phyloP scores from a whole-genome alignment of 2,329 filamentous ascomycete species.

The Rutstroemia sydowiana region DNA sequence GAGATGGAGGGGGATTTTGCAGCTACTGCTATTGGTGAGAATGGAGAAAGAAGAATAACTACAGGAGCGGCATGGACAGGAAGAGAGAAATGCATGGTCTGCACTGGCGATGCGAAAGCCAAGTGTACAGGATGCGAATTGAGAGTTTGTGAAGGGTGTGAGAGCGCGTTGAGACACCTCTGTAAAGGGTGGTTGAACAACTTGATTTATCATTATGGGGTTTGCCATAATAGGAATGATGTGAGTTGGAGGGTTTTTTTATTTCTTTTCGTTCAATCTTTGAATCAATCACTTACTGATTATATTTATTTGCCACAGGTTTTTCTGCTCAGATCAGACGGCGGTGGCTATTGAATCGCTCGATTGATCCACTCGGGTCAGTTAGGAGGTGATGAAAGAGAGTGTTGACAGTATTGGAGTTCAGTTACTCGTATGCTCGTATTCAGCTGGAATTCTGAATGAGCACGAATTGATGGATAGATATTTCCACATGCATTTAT shows the following conservation, averaged over 20 bases:
- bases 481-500: too few relatives aligned
- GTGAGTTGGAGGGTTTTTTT: too few relatives aligned
- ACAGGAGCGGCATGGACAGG: too few relatives aligned
- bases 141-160: background rate
- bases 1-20: background rate
- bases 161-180: background rate
- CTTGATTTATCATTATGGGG: background rate
- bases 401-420: too few relatives aligned
- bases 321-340: conserved; percentile 12
- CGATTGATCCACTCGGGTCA: too few relatives aligned
- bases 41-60: too few relatives aligned
- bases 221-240: background rate
- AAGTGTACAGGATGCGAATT: background rate
- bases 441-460: too few relatives aligned
- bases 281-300: background rate
- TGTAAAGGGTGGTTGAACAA: background rate
- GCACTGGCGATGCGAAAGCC: background rate
- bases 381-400: too few relatives aligned
- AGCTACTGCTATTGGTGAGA: too few relatives aligned
- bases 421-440: too few relatives aligned
- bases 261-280: background rate
- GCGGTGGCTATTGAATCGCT: conserved; percentile 6
- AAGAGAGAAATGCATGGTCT: conserved; percentile 1
- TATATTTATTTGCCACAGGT: background rate
- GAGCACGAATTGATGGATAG: too few relatives aligned